Percentiles rank a stretch among this genome's conserved stretches.
phyloP scores from a whole-genome alignment of 441 rosid genomes.

The Erysimum pusillum region DNA sequence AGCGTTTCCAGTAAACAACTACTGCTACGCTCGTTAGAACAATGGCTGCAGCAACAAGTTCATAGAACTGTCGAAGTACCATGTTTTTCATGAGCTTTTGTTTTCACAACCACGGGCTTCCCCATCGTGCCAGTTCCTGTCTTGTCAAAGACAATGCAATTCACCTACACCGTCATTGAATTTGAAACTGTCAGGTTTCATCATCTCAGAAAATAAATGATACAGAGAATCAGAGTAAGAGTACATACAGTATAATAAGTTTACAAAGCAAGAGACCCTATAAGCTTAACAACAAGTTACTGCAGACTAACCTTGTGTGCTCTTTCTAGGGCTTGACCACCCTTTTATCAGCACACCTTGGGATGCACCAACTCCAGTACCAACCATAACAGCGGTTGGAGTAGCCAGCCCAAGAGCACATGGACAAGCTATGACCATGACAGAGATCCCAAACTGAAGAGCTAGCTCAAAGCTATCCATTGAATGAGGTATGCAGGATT shows the following conservation, averaged over 20 bases:
- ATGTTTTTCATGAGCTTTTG: constrained; percentile 69
- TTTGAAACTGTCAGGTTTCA: constrained; percentile 14
- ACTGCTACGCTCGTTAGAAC: constrained; percentile 42
- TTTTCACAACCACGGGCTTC: constrained; percentile 80
- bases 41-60: constrained; percentile 71
- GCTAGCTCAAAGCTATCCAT: constrained; percentile 95
- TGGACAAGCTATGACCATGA: constrained; percentile 97
- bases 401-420: constrained; percentile 96
- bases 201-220: background rate
- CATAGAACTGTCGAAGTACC: constrained; percentile 76
- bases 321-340: constrained; percentile 90
- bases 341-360: constrained; percentile 94
- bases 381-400: constrained; percentile 99
- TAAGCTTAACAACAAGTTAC: background rate
- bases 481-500: constrained; percentile 87
- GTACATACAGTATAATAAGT: background rate
- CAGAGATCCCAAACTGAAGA: constrained; percentile 94
- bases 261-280: constrained; percentile 31
- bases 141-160: constrained; percentile 91
- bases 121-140: constrained; percentile 95
- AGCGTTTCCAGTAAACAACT: constrained; percentile 45
- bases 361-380: constrained; percentile 97
- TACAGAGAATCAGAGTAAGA: background rate
- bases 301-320: constrained; percentile 73
- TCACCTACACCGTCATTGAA: constrained; percentile 62